Evolutionary conservation across 148 eudicot genomes (phyloP), one percentile per base, ranked within the genome.

Genomic region (Spergularia bocconei): DNA sequence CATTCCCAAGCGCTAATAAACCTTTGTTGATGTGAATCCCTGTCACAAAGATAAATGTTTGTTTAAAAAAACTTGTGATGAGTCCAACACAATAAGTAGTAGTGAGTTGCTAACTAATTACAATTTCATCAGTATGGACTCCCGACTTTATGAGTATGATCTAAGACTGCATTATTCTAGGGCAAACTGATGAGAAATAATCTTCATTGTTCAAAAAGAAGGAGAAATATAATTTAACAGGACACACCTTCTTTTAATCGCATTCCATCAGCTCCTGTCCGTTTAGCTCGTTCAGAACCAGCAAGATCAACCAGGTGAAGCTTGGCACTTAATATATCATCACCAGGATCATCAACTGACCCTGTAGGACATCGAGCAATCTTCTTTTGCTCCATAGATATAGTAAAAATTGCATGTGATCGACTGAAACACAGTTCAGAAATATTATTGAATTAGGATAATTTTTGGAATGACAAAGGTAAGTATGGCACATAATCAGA

Each of bases 1-100:
- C 99, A 80, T 95, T 95, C 1, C 99, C 99, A 48, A 95, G 92
- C 44, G 99, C 93, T 47, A 95, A 70, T 80, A 95, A 78, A 51
- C 99, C 99, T 80, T 92, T 95, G 74, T 95, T 95, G 77, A 95
- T 95, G 79, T 95, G 99, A 74, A 95, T 92, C 29, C 99, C 99
- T 95, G 71, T 48, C 13, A 25, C 21, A 25, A 38, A 15, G 12
- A 14, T 1, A 7, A 58, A 33, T n/a, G n/a, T n/a, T n/a, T n/a
- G n/a, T n/a, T n/a, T n/a, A n/a, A n/a, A n/a, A n/a, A n/a, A n/a
- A 29, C 33, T 29, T 29, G 33, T 29, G 33, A 29, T 29, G 33
- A 29, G 33, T 29, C 33, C 33, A 29, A 29, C 33, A 29, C 33
- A 29, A 29, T 29, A 29, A 29, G 36, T 0, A 29, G 36, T 4